These are phyloP conservation scores for Pezicula carpinea DNA, from an alignment of 2,329 filamentous ascomycete species.

Conservation along the genomic window DNA sequence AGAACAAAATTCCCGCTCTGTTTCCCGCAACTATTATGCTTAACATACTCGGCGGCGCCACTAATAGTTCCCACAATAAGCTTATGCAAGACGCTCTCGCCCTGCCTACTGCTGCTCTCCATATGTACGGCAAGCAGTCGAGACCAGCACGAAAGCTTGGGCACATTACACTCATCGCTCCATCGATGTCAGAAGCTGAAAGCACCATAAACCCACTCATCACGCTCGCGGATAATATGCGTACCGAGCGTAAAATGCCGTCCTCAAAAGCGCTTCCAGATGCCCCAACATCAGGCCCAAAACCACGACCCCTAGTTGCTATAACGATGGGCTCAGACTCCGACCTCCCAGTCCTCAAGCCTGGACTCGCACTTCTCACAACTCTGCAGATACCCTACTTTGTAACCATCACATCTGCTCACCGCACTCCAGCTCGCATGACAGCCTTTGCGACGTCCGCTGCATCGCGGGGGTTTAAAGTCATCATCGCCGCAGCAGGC, in stretches of 20 bases:
- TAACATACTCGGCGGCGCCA: slow-evolving; percentile 71
- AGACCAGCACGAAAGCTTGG: slow-evolving; percentile 92
- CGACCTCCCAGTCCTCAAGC: slow-evolving; percentile 70
- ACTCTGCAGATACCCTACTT: slow-evolving; percentile 70
- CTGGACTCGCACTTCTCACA: slow-evolving; percentile 40
- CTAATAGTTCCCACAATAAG: slow-evolving; percentile 56
- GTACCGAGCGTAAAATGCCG: slow-evolving; percentile 44
- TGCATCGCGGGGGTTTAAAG: slow-evolving; percentile 22
- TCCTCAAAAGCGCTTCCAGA: slow-evolving; percentile 13
- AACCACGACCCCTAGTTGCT: slow-evolving; percentile 54
- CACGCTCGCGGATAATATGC: slow-evolving; percentile 54
- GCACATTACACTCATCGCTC: slow-evolving; percentile 78
- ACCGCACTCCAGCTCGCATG: slow-evolving; percentile 70
- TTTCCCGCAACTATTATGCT: slow-evolving; percentile 62
- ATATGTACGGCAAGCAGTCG: slow-evolving; percentile 88
- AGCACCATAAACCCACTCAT: slow-evolving; percentile 66
- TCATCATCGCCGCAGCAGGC: slow-evolving; percentile 55
- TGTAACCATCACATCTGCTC: slow-evolving; percentile 73
- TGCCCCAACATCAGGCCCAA: slow-evolving; percentile 11
- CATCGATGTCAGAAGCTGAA: slow-evolving; percentile 63
- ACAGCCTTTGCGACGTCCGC: slow-evolving; percentile 49
- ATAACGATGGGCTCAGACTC: slow-evolving; percentile 78
- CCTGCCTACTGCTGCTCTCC: slow-evolving; percentile 59
- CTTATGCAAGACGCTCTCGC: slow-evolving; percentile 49
- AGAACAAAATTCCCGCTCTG: slow-evolving; percentile 31